Evolutionary conservation across 345 rosid genomes (phyloP).

Genomic region (Capsella bursapastoris): DNA sequence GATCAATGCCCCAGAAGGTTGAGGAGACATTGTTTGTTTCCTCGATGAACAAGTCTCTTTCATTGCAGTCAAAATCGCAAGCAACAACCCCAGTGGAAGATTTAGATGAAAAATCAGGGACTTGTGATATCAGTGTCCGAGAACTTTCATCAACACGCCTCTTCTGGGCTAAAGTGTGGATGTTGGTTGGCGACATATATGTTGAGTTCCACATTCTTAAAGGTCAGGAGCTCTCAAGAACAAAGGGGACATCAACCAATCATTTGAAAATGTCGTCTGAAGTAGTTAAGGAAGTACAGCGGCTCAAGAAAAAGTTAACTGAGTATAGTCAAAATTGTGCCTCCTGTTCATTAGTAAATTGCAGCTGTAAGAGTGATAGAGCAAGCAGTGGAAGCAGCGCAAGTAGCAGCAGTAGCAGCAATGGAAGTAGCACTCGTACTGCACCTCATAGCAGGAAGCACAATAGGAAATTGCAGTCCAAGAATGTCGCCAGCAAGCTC

Average conservation of each 20-base stretch:
- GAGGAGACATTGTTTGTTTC: constrained; percentile 73
- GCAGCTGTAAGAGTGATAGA: constrained; percentile 93
- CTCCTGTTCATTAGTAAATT: constrained; percentile 84
- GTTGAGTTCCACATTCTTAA: constrained; percentile 71
- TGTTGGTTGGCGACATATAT: constrained; percentile 84
- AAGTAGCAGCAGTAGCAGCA: constrained; percentile 75
- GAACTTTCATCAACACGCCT: constrained; percentile 66
- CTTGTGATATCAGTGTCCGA: constrained; percentile 49
- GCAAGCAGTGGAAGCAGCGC: constrained; percentile 95
- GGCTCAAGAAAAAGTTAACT: constrained; percentile 80
- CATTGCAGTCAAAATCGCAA: constrained; percentile 41
- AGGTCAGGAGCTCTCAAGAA: constrained; percentile 58
- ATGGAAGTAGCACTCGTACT: constrained; percentile 50
- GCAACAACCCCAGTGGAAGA: constrained; percentile 44
- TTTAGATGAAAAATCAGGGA: constrained; percentile 47
- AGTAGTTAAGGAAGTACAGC: constrained; percentile 83
- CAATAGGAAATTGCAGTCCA: constrained; percentile 54
- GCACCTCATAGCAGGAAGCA: constrained; percentile 63
- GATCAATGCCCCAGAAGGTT: constrained; percentile 91
- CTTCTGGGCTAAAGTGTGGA: constrained; percentile 97
- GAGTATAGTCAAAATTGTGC: constrained; percentile 64
- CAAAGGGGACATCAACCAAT: constrained; percentile 48
- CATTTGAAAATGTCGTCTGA: constrained; percentile 79
- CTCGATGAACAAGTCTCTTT: constrained; percentile 56
- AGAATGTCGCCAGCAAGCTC: constrained; percentile 40